These are phyloP conservation scores for Penicillium sp. DNA, from an alignment of 2,329 filamentous ascomycete genomes.

Conservation along the genomic window DNA sequence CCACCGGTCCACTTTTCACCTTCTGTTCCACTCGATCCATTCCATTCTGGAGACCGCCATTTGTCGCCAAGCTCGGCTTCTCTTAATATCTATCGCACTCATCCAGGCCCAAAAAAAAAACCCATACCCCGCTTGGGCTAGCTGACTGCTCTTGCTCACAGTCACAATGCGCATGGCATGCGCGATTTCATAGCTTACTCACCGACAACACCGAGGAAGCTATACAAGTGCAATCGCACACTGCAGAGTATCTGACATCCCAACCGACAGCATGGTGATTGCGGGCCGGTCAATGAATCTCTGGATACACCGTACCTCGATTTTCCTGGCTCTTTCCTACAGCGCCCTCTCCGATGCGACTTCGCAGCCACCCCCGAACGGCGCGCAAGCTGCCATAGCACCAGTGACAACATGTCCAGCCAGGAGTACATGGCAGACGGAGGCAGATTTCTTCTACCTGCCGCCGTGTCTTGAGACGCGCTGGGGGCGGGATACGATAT, in stretches of 20 bases:
- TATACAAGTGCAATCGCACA: not conserved
- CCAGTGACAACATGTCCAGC: slow-evolving; percentile 13
- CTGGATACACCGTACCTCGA: slow-evolving; percentile 9
- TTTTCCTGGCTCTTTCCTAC: slow-evolving; percentile 9
- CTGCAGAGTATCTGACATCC: not conserved
- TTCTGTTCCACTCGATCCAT: slow-evolving; percentile 6
- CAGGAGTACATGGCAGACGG: slow-evolving; percentile 15
- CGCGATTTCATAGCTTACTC: slow-evolving; percentile 4
- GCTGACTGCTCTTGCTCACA: slow-evolving; percentile 12
- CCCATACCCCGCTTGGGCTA: slow-evolving; percentile 9
- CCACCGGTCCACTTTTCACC: slow-evolving; percentile 21
- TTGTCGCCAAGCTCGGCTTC: slow-evolving; percentile 2
- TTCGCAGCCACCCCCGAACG: not conserved
- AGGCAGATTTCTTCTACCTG: slow-evolving; percentile 18
- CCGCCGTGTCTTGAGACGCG: slow-evolving; percentile 17
- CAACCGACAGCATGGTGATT: slow-evolving; percentile 15
- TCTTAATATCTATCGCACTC: not conserved
- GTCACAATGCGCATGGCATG: slow-evolving; percentile 17
- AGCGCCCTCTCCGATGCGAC: slow-evolving; percentile 4
- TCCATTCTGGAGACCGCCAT: slow-evolving; percentile 6
- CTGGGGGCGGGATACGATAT: slow-evolving; percentile 8
- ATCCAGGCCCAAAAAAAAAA: not conserved
- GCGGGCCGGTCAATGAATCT: slow-evolving; percentile 9
- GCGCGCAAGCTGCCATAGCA: not conserved
- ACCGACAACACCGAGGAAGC: slow-evolving; percentile 4